These are phyloP conservation scores for Cyclostephanos invisitatus DNA, from an alignment of 108 stramenopile species.

Conservation along the genomic window DNA sequence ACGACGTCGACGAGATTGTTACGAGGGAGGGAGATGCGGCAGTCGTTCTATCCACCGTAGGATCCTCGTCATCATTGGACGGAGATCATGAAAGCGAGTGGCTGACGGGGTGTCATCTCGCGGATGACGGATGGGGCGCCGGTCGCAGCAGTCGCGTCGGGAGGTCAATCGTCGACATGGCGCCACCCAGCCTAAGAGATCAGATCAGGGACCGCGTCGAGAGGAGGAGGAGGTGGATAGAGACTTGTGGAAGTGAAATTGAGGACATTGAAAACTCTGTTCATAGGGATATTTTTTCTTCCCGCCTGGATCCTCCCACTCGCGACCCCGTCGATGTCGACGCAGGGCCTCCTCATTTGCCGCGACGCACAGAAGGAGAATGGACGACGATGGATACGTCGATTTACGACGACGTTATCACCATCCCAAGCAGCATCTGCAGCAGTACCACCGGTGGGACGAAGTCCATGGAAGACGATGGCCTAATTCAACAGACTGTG, in stretches of 20 bases:
- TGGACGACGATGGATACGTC: neutral
- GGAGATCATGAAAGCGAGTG: neutral
- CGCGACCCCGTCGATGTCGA: neutral
- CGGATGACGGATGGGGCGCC: too few relatives aligned
- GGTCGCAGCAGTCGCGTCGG: neutral
- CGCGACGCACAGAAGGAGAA: neutral
- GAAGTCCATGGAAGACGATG: neutral
- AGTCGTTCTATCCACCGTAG: neutral
- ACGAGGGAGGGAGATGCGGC: neutral
- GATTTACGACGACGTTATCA: neutral
- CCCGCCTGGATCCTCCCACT: neutral
- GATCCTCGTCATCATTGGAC: neutral
- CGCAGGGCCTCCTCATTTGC: neutral
- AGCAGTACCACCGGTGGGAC: conserved; percentile 7
- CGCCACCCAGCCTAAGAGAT: neutral
- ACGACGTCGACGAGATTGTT: neutral
- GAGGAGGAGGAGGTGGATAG: neutral
- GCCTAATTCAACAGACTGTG: neutral
- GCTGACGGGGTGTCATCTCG: neutral
- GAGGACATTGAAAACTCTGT: too few relatives aligned
- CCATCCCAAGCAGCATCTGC: conserved; percentile 1
- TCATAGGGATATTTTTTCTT: neutral
- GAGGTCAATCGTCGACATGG: neutral
- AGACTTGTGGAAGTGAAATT: neutral
- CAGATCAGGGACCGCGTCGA: conserved; percentile 1